Conservation (phyloP, 805 yeast genomes). For the Ogataea siamensis region DNA sequence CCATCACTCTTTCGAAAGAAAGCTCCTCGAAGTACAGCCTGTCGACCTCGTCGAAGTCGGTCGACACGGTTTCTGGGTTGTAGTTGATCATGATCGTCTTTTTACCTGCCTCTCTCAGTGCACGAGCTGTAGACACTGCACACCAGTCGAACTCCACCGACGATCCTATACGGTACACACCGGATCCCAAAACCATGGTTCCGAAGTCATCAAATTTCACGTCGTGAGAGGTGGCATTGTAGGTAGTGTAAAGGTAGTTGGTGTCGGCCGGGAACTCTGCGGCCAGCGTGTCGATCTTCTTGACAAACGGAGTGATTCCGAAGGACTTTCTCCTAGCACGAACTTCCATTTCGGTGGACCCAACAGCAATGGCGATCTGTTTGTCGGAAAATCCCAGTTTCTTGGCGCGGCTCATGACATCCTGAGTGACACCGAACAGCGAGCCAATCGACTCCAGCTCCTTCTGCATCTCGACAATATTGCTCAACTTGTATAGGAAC, state of each 20-base stretch:
- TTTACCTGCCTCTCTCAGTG: constrained; percentile 78
- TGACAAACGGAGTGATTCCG: constrained; percentile 87
- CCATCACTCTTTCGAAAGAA: constrained; percentile 89
- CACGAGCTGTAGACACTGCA: constrained; percentile 95
- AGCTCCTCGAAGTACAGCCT: constrained; percentile 94
- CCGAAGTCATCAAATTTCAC: constrained; percentile 86
- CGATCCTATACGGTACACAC: constrained; percentile 98
- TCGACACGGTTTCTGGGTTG: constrained; percentile 97
- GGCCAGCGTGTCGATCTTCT: constrained; percentile 97
- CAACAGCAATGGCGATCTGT: constrained; percentile 86
- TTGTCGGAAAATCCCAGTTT: constrained; percentile 96
- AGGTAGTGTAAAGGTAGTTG: constrained; percentile 91
- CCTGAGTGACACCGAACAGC: constrained; percentile 60
- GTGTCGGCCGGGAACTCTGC: constrained; percentile 98
- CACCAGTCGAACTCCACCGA: constrained; percentile 99
- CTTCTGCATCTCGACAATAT: constrained; percentile 86
- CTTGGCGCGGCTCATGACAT: constrained; percentile 81
- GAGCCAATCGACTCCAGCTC: constrained; percentile 67
- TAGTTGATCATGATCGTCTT: constrained; percentile 97
- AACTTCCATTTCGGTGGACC: constrained; percentile 89
- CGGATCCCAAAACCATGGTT: constrained; percentile 94
- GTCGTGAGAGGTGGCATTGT: constrained; percentile 87
- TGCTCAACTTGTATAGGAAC: constrained; percentile 92
- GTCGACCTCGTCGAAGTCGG: constrained; percentile 98
- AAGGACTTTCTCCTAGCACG: constrained; percentile 91